A percentile compares a stretch with the other conserved stretches of the same genome.
These are phyloP conservation scores for Nepenthes mirabilis DNA, from an alignment of 148 eudicot species.

Conservation along the genomic window DNA sequence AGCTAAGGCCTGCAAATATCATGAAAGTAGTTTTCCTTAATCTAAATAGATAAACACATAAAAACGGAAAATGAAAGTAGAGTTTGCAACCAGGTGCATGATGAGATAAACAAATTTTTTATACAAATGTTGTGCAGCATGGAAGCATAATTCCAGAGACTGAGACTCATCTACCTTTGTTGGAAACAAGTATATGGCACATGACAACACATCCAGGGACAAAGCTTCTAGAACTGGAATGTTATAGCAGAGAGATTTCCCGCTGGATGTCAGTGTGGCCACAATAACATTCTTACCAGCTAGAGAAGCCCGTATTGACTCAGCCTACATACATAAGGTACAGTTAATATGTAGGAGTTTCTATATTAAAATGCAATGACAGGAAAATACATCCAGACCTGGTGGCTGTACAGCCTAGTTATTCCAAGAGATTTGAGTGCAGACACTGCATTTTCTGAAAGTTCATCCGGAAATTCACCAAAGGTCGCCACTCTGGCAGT, in stretches of 20 bases:
- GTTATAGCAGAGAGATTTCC: conserved; percentile 98
- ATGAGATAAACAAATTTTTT: neutral
- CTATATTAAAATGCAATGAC: neutral
- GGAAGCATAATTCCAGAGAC: neutral
- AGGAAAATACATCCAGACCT: conserved; percentile 30
- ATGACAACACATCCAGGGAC: conserved; percentile 49
- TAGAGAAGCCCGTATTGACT: conserved; percentile 77
- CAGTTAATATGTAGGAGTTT: conserved; percentile 1
- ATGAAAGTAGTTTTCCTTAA: conserved; percentile 4
- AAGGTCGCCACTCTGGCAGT: conserved; percentile 48
- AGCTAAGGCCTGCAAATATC: conserved; percentile 72
- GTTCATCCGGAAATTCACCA: conserved; percentile 55
- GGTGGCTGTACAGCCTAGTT: conserved; percentile 79
- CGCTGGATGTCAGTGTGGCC: conserved; percentile 95
- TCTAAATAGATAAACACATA: neutral
- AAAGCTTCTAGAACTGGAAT: conserved; percentile 78
- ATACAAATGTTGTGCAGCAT: neutral
- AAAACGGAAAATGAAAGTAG: neutral
- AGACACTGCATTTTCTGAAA: conserved; percentile 49
- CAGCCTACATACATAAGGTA: conserved; percentile 38
- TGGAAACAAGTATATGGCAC: conserved; percentile 88
- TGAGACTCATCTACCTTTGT: conserved; percentile 45
- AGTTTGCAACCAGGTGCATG: neutral
- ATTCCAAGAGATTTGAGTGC: conserved; percentile 54
- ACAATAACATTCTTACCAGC: conserved; percentile 75